Conservation (phyloP, 192 early-diverging fungal genomes). For the Coemansia sp. region DNA sequence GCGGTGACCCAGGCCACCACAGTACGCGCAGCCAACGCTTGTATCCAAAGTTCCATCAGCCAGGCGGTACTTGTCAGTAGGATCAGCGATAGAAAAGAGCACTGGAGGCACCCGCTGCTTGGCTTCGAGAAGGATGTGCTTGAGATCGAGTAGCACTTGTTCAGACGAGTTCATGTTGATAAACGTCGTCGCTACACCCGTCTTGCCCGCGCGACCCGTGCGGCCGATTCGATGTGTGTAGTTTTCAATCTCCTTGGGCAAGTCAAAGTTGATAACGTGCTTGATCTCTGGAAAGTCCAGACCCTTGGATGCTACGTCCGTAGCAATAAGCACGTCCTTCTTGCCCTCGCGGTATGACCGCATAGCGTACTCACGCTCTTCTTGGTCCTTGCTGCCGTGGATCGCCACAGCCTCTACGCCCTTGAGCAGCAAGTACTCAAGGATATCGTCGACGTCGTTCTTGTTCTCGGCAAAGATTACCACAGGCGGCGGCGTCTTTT, state of each 20-base stretch:
- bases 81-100: conserved; percentile 84
- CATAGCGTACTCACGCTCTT: conserved; percentile 97
- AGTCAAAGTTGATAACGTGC: conserved; percentile 98
- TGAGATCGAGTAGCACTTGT: conserved; percentile 93
- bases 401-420: conserved; percentile 94
- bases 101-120: conserved; percentile 93
- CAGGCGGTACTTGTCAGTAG: conserved; percentile 83
- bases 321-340: conserved; percentile 96
- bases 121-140: conserved; percentile 89
- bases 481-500: conserved; percentile 96
- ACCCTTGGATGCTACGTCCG: conserved; percentile 96
- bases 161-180: conserved; percentile 92
- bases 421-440: conserved; percentile 94
- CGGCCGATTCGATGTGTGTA: conserved; percentile 98
- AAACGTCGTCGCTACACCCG: conserved; percentile 96
- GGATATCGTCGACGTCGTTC: conserved; percentile 98
- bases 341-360: conserved; percentile 85
- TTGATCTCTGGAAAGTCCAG: conserved; percentile 95
- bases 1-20: conserved; percentile 94
- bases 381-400: conserved; percentile 96
- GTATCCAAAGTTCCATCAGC: conserved; percentile 62
- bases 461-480: conserved; percentile 99
- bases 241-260: conserved; percentile 99
- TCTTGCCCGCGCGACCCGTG: conserved; percentile 96
- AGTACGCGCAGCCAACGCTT: conserved; percentile 85